Evolutionary conservation across 2,329 filamentous ascomycete genomes (phyloP), one percentile per base, ranked within the genome.

Genomic region (Chalaropsis ovoidea): DNA sequence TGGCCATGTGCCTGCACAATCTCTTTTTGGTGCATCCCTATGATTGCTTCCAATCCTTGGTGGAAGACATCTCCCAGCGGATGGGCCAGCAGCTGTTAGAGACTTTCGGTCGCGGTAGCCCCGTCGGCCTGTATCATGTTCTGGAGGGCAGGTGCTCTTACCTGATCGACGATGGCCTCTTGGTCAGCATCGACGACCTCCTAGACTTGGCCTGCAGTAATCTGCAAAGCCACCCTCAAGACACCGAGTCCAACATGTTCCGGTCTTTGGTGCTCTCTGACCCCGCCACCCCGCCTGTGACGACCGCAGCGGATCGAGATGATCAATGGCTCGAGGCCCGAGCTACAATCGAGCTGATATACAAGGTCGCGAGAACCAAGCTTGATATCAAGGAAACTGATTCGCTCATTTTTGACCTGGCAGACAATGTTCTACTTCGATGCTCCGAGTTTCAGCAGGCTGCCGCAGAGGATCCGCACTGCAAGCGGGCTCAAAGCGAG

Each of bases 1-100:
- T 62, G 15, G 43, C 45, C 17, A 62, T 62, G 61, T 62, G 61
- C 27, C n/a, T 62, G n/a, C 61, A 42, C 27, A 31, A 45, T n/a
- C 42, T 62, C 17, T 62, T 62, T 39, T 24, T 31, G 15, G 27
- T 62, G 1, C 27, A 35, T 11, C 31, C 42, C 15, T 22, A 62
- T 17, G 24, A 62, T 11, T 24, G 22, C 24, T 49, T 62, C n/a
- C n/a, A 41, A 8, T 22, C 17, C 43, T 49, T 52, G 22, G 22
- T 62, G 7, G 42, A 35, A 24, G 43, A 62, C 24, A 39, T 62
- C 2, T 62, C 42, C 10, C 42, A 62, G 7, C 43, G 31, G n/a
- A 35, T 47, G 24, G 22, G 61, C 27, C 61, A 62, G 17, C 13
- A 35, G n/a, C 17, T 39, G 19, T 62, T 62, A 52, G 43, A 52